These are phyloP conservation scores for Zanthoxylum bungeanum DNA, from an alignment of 345 rosid species.

Conservation along the genomic window DNA sequence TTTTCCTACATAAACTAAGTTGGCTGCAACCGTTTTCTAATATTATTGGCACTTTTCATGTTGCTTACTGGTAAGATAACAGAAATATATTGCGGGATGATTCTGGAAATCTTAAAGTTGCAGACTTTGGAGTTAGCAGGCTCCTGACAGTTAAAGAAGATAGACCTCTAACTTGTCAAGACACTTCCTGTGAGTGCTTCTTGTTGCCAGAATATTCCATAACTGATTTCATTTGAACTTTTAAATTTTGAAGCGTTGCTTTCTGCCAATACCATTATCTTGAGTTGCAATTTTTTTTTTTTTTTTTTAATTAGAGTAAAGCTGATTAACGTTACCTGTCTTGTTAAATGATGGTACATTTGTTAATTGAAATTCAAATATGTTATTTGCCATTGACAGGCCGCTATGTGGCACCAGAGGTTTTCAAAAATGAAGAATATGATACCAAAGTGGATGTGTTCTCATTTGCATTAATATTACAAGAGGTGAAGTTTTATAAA, in stretches of 20 bases:
- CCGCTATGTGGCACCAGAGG: conserved; percentile 88
- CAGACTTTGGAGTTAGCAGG: conserved; percentile 95
- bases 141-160: conserved; percentile 84
- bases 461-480: conserved; percentile 87
- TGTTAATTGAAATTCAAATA: background rate
- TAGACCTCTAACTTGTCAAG: conserved; percentile 60
- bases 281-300: background rate
- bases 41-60: conserved; percentile 26
- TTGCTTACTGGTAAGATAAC: conserved; percentile 35
- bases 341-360: background rate
- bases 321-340: background rate
- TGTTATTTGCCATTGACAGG: conserved; percentile 40
- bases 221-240: background rate
- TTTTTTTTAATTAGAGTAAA: background rate
- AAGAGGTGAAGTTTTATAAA: conserved; percentile 53
- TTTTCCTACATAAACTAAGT: conserved; percentile 1
- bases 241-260: background rate
- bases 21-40: conserved; percentile 33
- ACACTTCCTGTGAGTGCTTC: conserved; percentile 61
- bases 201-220: background rate
- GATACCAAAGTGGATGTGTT: conserved; percentile 95
- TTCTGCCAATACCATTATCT: background rate
- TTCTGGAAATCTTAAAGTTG: conserved; percentile 93
- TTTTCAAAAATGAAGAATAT: conserved; percentile 59
- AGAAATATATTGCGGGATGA: conserved; percentile 94